Conservation (phyloP, 2,329 filamentous ascomycete species). For the Stachybotrys echinatus region DNA sequence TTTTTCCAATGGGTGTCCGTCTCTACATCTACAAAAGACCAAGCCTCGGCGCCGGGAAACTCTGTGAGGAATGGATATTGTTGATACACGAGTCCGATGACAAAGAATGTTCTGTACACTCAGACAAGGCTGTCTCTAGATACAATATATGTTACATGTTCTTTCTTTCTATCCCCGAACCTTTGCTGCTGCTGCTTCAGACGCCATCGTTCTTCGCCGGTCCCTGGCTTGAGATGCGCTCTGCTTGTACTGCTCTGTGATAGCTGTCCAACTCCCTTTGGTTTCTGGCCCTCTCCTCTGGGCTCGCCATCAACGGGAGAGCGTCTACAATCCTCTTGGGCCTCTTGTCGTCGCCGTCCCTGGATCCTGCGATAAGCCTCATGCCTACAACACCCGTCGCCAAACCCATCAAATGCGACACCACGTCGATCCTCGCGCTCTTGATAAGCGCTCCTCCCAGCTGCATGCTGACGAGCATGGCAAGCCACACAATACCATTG, state of each 20-base stretch:
- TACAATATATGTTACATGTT: background rate
- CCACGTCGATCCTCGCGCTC: slow-evolving; percentile 40
- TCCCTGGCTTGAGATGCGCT: background rate
- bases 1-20: no score
- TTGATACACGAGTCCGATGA: no score
- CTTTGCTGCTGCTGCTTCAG: no score
- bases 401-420: slow-evolving; percentile 49
- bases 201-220: background rate
- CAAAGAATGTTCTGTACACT: no score
- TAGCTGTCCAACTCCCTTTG: background rate
- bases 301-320: background rate
- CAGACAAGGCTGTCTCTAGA: background rate
- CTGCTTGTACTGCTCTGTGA: background rate
- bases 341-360: slow-evolving; percentile 9
- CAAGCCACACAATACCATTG: slow-evolving; percentile 48
- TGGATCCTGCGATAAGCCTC: slow-evolving; percentile 20
- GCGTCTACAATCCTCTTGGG: background rate
- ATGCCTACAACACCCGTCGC: slow-evolving; percentile 38
- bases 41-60: no score
- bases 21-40: no score
- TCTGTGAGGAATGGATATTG: no score
- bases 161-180: no score
- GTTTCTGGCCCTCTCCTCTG: background rate
- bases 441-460: slow-evolving; percentile 26
- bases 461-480: slow-evolving; percentile 44